Evolutionary conservation across 371 early-diverging fungal genomes (phyloP), one percentile per base, ranked within the genome.

Genomic region (Mucor saturninus): DNA sequence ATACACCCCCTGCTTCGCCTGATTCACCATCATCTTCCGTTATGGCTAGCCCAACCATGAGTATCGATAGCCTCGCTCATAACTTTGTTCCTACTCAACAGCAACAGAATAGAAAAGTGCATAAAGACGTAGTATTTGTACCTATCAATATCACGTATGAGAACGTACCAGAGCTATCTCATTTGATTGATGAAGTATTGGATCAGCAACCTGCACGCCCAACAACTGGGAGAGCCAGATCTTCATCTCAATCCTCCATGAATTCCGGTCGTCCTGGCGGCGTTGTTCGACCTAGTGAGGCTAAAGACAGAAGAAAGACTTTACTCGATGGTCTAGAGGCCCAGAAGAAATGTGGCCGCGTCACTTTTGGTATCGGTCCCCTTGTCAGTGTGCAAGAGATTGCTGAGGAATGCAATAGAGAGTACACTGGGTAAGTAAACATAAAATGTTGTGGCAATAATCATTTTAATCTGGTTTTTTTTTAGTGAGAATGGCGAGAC

Each of bases 141-240:
- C 83, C 83, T 2, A 77, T 82, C 56, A 79, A 82, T 39, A 79
- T 82, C 43, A 73, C 76, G 1, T 82, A 79, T 51, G 83, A 82
- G 51, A 77, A 67, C 29, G 67, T 77, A 7, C 83, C 83, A 2
- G 83, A 82, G 15, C 52, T 82, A 3, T 58, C 80, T 14, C 67
- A 67, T 52, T 60, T 82, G 11, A 71, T 79, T 45, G 80, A 79
- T 39, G 66, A 76, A 57, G 75, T 79, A 0, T 42, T 82, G 28
- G 83, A 82, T 62, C 80, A 79, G 29, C 75, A 76, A 14, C 79
- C 69, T 0, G 48, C 51, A 2, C 38, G 40, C 29, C 53, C 64
- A 13, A 62, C 35, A 1, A 46, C 29, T 15, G 57, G 55, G 31
- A 50, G 69, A 43, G 39, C 43, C 0, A 37, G 55, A 30, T 62